Evolutionary conservation across 1,284 basidiomycete species (phyloP).

Genomic region (Irpex lacteus): DNA sequence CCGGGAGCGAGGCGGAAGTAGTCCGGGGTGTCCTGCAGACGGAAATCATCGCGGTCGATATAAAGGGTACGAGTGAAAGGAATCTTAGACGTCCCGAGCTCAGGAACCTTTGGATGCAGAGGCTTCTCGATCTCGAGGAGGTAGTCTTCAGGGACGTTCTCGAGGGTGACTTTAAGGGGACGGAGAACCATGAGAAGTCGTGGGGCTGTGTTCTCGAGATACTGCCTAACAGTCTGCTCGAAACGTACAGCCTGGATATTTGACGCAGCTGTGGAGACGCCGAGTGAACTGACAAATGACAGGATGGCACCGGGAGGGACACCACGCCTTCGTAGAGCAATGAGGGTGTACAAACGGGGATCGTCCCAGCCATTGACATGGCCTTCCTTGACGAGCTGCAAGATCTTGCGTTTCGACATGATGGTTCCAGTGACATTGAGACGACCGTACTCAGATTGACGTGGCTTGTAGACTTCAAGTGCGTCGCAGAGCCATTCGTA

Average conservation of each 20-base stretch:
- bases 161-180: constrained; percentile 89
- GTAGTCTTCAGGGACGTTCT: constrained; percentile 90
- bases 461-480: constrained; percentile 96
- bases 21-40: constrained; percentile 87
- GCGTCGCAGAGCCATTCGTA: constrained; percentile 99
- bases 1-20: constrained; percentile 98
- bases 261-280: constrained; percentile 85
- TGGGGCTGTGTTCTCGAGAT: constrained; percentile 87
- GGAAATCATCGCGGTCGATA: constrained; percentile 95
- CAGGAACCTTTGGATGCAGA: constrained; percentile 91
- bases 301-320: constrained; percentile 95
- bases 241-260: constrained; percentile 90
- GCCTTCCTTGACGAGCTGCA: constrained; percentile 82
- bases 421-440: constrained; percentile 94
- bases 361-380: constrained; percentile 97
- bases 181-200: constrained; percentile 91
- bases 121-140: constrained; percentile 85
- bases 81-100: constrained; percentile 80
- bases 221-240: constrained; percentile 86
- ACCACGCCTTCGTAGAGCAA: constrained; percentile 91
- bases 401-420: constrained; percentile 96
- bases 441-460: constrained; percentile 96
- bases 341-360: constrained; percentile 96
- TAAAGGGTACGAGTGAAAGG: constrained; percentile 91
- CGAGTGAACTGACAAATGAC: constrained; percentile 89